Evolutionary conservation across 2,329 filamentous ascomycete genomes (phyloP), one percentile per base, ranked within the genome.

Genomic region (Scopulariopsis brevicaulis): DNA sequence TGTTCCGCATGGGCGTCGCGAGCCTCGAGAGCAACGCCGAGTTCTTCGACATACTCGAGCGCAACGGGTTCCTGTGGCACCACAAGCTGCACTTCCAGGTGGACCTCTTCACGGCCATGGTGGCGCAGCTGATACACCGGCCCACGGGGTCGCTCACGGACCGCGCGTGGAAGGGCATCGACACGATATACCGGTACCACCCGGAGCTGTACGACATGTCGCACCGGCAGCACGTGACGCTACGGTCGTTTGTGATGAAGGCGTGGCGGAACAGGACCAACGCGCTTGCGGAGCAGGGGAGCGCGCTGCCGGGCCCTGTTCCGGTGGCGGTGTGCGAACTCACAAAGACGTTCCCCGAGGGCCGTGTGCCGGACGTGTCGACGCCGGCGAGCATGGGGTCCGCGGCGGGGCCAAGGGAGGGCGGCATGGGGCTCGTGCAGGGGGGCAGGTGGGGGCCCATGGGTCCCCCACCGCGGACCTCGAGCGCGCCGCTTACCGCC

Each of bases 41-140:
- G 10, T 68, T 76, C 14, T 79, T 79, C 62, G 65, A 71, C 28
- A 64, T 71, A 2, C 69, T 76, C 62, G 67, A 69, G 20, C 69
- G 73, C 25, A 71, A 70, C 0, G 77, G 77, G 1, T 84, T 82
- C 64, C 63, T 78, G 12, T 84, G 81, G 81, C 82, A 78, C 62
- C 71, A 76, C 65, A 74, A 75, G 60, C 68, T 71, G 25, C 76
- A 82, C 63, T 82, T 84, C 65, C 80, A 83, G 63, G 67, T 78
- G 54, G 81, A 82, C 58, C 69, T 83, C 25, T 79, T 83, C 60
- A 70, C 77, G 43, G 81, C 80, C 64, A 73, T 82, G 65, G 75
- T 77, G 0, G 78, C 78, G 4, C 78, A 82, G 64, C 73, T 84
- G 14, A 76, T 73, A 61, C 71, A 74, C 35, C 76, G 77, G 43